phyloP scores from a whole-genome alignment of 257 asterid genomes.

The Solanum verrucosum region DNA sequence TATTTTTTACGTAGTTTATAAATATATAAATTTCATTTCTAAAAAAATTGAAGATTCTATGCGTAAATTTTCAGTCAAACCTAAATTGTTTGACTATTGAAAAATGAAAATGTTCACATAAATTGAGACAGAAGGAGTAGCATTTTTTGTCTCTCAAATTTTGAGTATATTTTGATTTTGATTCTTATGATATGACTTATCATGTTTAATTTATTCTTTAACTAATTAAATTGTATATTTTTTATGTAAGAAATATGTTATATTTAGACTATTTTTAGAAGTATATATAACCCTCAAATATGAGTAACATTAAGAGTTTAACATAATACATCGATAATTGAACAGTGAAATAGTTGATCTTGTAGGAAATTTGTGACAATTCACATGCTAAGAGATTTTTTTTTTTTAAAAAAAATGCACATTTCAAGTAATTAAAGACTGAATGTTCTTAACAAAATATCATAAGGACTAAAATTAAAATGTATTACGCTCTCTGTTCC shows the following conservation, averaged over 20 bases:
- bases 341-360: not conserved
- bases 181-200: not conserved
- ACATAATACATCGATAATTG: not conserved
- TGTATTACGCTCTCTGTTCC: too few species aligned
- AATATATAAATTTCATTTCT: too few species aligned
- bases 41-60: too few species aligned
- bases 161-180: not conserved
- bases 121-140: rapidly evolving
- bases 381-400: not conserved
- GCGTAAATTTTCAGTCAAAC: rapidly evolving
- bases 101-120: too few species aligned
- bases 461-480: not conserved
- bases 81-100: too few species aligned
- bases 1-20: too few species aligned
- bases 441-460: not conserved
- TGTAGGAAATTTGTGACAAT: not conserved
- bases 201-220: too few species aligned
- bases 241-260: not conserved
- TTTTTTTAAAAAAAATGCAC: not conserved
- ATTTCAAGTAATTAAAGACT: not conserved
- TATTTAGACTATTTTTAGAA: not conserved
- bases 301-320: not conserved
- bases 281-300: not conserved
- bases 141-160: not conserved
- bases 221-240: too few species aligned